Evolutionary conservation across 169 alveolate genomes (phyloP).

Genomic region (Perkinsus marinus): DNA sequence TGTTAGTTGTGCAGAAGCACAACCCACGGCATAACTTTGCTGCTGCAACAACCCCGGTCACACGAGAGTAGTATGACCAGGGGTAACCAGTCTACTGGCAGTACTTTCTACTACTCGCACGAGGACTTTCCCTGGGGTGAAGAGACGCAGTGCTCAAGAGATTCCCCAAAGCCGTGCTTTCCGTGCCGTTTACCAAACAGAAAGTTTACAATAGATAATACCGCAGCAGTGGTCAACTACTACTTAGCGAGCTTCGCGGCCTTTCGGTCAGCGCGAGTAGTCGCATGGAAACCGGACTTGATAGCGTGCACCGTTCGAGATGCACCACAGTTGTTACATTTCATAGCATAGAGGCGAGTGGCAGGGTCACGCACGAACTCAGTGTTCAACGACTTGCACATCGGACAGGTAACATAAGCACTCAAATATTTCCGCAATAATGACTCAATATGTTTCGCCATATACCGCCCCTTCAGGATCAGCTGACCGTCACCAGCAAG

Average conservation of each 20-base stretch:
- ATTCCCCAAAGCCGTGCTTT: neutral
- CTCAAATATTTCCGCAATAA: conserved; percentile 74
- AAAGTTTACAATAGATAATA: neutral
- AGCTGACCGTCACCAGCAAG: conserved; percentile 75
- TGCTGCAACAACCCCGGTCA: neutral
- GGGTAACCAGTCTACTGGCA: neutral
- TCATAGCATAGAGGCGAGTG: conserved; percentile 71
- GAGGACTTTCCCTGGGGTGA: neutral
- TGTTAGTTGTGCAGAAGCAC: neutral
- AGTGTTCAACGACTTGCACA: conserved; percentile 81
- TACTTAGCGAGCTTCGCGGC: conserved; percentile 53
- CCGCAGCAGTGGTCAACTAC: neutral
- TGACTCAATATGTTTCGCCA: conserved; percentile 79
- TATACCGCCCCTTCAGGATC: conserved; percentile 79
- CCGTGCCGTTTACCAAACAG: neutral
- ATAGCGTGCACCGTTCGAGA: conserved; percentile 75
- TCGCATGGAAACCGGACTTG: conserved; percentile 83
- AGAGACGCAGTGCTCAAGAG: neutral
- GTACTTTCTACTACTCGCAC: neutral
- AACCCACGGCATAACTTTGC: neutral
- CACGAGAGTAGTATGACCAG: neutral
- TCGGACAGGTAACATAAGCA: conserved; percentile 79
- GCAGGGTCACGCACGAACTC: conserved; percentile 71
- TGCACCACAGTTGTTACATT: conserved; percentile 86
- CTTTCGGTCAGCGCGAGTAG: conserved; percentile 74